A percentile compares a stretch with the other conserved stretches of the same genome.
Conservation (phyloP, 139 green algal species). For the Chlamydomonas sp. region DNA sequence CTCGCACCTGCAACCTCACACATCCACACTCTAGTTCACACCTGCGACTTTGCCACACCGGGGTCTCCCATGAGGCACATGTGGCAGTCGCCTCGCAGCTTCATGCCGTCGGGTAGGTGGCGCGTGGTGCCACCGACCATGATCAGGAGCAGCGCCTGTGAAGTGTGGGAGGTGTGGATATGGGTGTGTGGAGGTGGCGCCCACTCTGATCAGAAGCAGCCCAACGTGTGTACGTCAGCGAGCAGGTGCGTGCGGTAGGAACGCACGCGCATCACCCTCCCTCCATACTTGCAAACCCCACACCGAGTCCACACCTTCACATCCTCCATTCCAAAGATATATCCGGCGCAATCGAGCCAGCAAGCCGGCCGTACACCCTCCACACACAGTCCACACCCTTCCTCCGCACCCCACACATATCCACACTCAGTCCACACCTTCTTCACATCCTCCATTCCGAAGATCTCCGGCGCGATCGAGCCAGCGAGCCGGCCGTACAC, state of each 20-base stretch:
- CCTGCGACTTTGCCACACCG: slow-evolving; percentile 95
- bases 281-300: neutral
- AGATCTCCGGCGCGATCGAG: slow-evolving; percentile 89
- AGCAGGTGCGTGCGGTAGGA: neutral
- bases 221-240: neutral
- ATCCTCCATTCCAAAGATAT: slow-evolving; percentile 87
- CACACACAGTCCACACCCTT: no score
- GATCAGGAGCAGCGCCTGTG: slow-evolving; percentile 82
- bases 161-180: neutral
- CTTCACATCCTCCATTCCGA: slow-evolving; percentile 89
- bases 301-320: slow-evolving; percentile 61
- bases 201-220: no score
- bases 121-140: slow-evolving; percentile 85
- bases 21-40: no score
- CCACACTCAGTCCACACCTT: slow-evolving; percentile 44
- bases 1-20: no score
- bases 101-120: slow-evolving; percentile 86
- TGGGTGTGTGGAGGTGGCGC: no score
- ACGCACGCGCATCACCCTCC: no score
- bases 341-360: slow-evolving; percentile 78
- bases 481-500: slow-evolving; percentile 71
- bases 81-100: slow-evolving; percentile 93
- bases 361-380: slow-evolving; percentile 67
- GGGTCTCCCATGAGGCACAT: slow-evolving; percentile 98
- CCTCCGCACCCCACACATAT: neutral